Evolutionary conservation across 176 grass and related monocot species (phyloP).

Genomic region (Aegilops speltoides): DNA sequence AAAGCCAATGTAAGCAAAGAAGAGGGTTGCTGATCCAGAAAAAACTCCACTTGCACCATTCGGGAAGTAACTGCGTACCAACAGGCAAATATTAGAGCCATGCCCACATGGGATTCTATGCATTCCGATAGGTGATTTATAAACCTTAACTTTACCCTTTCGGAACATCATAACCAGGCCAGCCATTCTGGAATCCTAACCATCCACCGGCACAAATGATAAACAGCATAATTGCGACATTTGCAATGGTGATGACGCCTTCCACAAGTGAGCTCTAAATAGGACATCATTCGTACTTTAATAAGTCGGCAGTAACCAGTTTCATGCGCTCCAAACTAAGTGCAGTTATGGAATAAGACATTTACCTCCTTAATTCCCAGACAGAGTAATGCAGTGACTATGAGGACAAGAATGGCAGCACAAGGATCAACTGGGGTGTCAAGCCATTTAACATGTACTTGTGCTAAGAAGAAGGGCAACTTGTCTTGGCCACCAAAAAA

Average conservation of each 20-base stretch:
- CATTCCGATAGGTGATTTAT: slow-evolving; percentile 8
- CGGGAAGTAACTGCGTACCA: slow-evolving; percentile 70
- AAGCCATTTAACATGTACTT: slow-evolving; percentile 64
- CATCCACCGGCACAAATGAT: slow-evolving; percentile 82
- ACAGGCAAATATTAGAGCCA: slow-evolving; percentile 25
- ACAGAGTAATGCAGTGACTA: slow-evolving; percentile 79
- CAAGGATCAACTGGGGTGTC: slow-evolving; percentile 74
- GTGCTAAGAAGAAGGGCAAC: slow-evolving; percentile 66
- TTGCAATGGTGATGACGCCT: slow-evolving; percentile 72
- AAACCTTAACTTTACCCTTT: slow-evolving; percentile 57
- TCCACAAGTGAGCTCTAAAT: slow-evolving; percentile 80
- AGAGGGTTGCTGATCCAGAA: slow-evolving; percentile 81
- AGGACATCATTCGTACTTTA: slow-evolving; percentile 18
- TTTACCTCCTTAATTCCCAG: slow-evolving; percentile 90
- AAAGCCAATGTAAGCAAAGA: slow-evolving; percentile 95
- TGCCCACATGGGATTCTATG: neutral
- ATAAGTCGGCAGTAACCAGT: neutral
- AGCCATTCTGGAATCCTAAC: slow-evolving; percentile 83
- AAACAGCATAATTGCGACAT: slow-evolving; percentile 79
- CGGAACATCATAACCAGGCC: slow-evolving; percentile 61
- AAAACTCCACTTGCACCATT: slow-evolving; percentile 68
- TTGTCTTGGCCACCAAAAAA: slow-evolving; percentile 91
- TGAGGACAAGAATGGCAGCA: slow-evolving; percentile 86
- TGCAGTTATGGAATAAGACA: neutral
- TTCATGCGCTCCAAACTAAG: neutral